These are phyloP conservation scores for Fagus sylvatica DNA, from an alignment of 306 rosid genomes.

Conservation along the genomic window DNA sequence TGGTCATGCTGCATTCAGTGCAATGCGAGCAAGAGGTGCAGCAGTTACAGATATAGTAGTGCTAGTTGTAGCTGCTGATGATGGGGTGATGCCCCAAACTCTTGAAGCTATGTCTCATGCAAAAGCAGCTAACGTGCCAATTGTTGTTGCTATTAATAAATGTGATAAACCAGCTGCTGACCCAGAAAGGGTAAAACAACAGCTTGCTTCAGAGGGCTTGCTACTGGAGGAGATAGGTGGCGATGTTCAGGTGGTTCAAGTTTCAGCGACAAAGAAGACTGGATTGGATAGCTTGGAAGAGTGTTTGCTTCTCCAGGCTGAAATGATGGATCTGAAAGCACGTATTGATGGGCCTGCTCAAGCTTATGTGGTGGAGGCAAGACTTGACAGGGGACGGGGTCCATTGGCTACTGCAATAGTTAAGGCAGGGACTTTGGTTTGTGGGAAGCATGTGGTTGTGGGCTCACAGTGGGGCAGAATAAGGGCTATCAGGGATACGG, in stretches of 20 bases:
- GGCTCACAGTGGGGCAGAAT: slow-evolving; percentile 95
- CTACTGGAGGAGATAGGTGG: slow-evolving; percentile 97
- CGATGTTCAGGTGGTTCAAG: slow-evolving; percentile 85
- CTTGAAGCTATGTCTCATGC: slow-evolving; percentile 95
- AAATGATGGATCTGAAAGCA: slow-evolving; percentile 91
- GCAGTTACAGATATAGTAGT: slow-evolving; percentile 93
- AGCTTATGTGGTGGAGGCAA: slow-evolving; percentile 98
- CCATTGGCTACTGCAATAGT: slow-evolving; percentile 91
- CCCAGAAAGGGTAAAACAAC: slow-evolving; percentile 81
- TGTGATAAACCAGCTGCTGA: slow-evolving; percentile 97
- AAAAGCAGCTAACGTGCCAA: slow-evolving; percentile 82
- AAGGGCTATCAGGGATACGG: slow-evolving; percentile 76
- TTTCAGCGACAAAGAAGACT: slow-evolving; percentile 72
- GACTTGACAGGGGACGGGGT: slow-evolving; percentile 94
- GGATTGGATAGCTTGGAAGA: slow-evolving; percentile 87
- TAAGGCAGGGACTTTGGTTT: slow-evolving; percentile 83
- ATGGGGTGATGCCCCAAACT: slow-evolving; percentile 98
- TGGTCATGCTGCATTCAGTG: slow-evolving; percentile 99
- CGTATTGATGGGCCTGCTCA: slow-evolving; percentile 96
- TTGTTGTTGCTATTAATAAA: slow-evolving; percentile 94
- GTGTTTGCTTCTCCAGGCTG: slow-evolving; percentile 89
- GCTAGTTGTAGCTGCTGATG: slow-evolving; percentile 96
- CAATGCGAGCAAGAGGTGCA: slow-evolving; percentile 98
- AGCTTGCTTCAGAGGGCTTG: slow-evolving; percentile 94
- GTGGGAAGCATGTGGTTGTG: slow-evolving; percentile 83